Conservation (phyloP, 768 basidiomycete species). For the Rhizopogon rudus region DNA sequence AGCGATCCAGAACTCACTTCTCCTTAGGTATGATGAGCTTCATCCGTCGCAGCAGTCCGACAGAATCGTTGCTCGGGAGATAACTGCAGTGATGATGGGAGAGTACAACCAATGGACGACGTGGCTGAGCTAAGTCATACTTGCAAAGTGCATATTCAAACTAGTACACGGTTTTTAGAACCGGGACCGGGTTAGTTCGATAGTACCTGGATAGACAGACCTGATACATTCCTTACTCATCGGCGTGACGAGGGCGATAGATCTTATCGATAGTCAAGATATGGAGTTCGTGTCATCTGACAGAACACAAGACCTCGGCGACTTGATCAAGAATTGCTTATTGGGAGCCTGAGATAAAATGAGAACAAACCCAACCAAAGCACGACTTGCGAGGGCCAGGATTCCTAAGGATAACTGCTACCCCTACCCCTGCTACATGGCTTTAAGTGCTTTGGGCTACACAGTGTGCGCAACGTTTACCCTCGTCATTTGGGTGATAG, state of each 20-base stretch:
- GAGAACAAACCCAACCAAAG: neutral
- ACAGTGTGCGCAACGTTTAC: neutral
- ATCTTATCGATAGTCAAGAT: neutral
- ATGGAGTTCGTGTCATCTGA: neutral
- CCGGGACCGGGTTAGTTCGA: neutral
- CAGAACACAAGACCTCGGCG: neutral
- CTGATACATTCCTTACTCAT: too few species aligned
- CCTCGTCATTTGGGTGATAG: neutral
- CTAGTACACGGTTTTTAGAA: neutral
- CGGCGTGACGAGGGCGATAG: too few species aligned
- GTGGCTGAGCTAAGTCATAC: slow-evolving; percentile 38
- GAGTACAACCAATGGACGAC: slow-evolving; percentile 41
- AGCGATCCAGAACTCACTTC: neutral
- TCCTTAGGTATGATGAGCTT: slow-evolving; percentile 39
- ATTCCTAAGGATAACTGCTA: neutral
- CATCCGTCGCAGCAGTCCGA: slow-evolving; percentile 59
- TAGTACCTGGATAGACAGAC: neutral
- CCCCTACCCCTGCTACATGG: neutral
- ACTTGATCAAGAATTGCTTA: neutral
- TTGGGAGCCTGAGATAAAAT: neutral
- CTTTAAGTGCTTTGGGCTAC: neutral
- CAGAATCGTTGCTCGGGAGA: slow-evolving; percentile 47
- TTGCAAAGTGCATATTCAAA: neutral
- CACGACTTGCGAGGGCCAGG: too few species aligned
- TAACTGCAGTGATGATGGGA: slow-evolving; percentile 42